These are phyloP conservation scores for Naganishia vishniacii DNA, from an alignment of 768 basidiomycete species.

Conservation along the genomic window DNA sequence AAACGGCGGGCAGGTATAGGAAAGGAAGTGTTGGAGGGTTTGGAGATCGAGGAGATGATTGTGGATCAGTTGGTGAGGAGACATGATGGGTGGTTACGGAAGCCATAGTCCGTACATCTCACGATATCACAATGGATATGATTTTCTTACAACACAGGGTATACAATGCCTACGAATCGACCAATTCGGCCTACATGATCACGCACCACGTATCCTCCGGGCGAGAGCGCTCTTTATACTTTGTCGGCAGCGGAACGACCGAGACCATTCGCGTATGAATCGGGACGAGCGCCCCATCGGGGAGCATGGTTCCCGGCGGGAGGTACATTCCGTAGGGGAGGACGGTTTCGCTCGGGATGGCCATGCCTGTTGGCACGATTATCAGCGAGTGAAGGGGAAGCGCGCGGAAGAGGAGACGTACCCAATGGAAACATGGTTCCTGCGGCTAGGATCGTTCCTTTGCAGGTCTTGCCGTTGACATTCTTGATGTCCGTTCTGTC, in stretches of 20 bases:
- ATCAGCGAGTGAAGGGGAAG: not conserved
- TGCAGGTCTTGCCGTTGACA: constrained; percentile 27
- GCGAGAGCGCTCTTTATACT: not conserved
- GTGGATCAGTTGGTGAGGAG: constrained; percentile 66
- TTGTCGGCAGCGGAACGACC: constrained; percentile 18
- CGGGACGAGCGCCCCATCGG: constrained; percentile 24
- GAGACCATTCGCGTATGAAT: constrained; percentile 27
- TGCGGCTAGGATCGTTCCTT: constrained; percentile 23
- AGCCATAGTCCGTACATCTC: not conserved
- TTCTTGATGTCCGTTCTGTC: constrained; percentile 27
- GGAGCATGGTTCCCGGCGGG: constrained; percentile 28
- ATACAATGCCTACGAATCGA: too few species aligned
- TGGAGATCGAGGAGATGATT: constrained; percentile 93
- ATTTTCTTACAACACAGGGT: too few species aligned
- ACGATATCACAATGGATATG: too few species aligned
- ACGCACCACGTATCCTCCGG: constrained; percentile 21
- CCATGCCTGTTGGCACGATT: constrained; percentile 17
- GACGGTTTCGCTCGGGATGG: constrained; percentile 15
- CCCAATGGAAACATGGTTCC: constrained; percentile 30
- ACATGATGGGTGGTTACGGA: constrained; percentile 62
- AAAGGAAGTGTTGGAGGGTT: constrained; percentile 51
- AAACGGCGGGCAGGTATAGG: constrained; percentile 49
- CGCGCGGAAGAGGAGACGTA: not conserved
- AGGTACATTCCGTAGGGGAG: constrained; percentile 26
- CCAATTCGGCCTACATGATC: constrained; percentile 19